phyloP scores from a whole-genome alignment of 352 stramenopile genomes.

The Phytophthora crassamura region DNA sequence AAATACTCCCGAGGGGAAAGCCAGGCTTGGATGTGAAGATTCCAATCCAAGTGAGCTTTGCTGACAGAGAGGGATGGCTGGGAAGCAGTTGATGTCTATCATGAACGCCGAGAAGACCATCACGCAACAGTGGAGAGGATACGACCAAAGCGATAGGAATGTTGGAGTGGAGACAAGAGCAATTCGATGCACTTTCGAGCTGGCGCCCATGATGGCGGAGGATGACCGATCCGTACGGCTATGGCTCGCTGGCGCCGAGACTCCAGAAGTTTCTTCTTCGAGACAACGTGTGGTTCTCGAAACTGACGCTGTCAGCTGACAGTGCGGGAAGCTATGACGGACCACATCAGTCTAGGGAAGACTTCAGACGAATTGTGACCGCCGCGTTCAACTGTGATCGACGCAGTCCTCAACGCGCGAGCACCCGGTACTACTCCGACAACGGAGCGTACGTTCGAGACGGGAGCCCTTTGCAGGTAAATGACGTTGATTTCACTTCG shows the following conservation, averaged over 20 bases:
- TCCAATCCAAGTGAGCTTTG: background rate
- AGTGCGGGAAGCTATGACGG: background rate
- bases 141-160: background rate
- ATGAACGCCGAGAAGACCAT: constrained; percentile 4
- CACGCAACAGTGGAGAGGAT: constrained; percentile 1
- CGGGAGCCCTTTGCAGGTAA: constrained; percentile 5
- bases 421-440: background rate
- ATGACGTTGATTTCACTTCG: constrained; percentile 1
- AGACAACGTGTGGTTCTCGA: constrained; percentile 14
- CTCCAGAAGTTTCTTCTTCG: background rate
- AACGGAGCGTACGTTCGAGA: constrained; percentile 2
- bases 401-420: constrained; percentile 1
- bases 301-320: background rate
- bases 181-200: constrained; percentile 14
- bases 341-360: background rate
- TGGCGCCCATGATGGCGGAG: constrained; percentile 7
- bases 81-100: no score
- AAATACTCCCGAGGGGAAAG: no score
- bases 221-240: background rate
- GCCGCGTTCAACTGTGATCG: constrained; percentile 1
- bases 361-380: constrained; percentile 4
- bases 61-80: no score
- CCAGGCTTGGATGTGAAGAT: background rate
- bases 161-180: background rate
- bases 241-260: background rate